phyloP scores from a whole-genome alignment of 169 alveolate genomes.

The Eimeria necatrix region DNA sequence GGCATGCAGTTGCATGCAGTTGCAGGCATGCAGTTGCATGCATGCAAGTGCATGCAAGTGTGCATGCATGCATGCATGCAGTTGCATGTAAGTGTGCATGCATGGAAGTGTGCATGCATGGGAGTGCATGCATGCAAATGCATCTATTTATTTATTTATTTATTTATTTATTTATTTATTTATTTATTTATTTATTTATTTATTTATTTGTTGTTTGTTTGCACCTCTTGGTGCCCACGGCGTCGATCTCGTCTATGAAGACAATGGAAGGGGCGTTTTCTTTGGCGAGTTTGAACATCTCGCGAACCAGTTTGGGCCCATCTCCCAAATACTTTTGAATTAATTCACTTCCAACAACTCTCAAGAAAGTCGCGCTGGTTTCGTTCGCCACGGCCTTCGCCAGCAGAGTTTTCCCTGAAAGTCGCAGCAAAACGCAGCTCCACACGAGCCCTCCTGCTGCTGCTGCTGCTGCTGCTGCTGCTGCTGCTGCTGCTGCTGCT shows the following conservation, averaged over 20 bases:
- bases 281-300: constrained; percentile 99
- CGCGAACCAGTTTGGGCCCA: constrained; percentile 99
- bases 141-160: too few relatives aligned
- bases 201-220: too few relatives aligned
- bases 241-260: constrained; percentile 99
- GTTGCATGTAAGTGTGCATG: neutral
- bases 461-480: neutral
- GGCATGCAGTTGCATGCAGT: too few relatives aligned
- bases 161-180: too few relatives aligned
- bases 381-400: constrained; percentile 98
- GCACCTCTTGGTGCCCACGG: constrained; percentile 98
- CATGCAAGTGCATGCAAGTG: too few relatives aligned
- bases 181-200: too few relatives aligned
- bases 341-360: constrained; percentile 99
- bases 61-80: neutral
- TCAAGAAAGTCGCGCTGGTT: constrained; percentile 99
- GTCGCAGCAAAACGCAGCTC: neutral
- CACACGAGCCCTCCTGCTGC: neutral
- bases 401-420: constrained; percentile 93
- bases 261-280: constrained; percentile 99
- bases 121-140: too few relatives aligned
- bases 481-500: constrained; percentile 26
- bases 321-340: constrained; percentile 99
- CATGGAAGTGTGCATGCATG: too few relatives aligned
- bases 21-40: too few relatives aligned